A percentile compares a stretch with the other conserved stretches of the same genome.
Conservation (phyloP, 1,139 yeast genomes). For the Nadsonia commutata region DNA sequence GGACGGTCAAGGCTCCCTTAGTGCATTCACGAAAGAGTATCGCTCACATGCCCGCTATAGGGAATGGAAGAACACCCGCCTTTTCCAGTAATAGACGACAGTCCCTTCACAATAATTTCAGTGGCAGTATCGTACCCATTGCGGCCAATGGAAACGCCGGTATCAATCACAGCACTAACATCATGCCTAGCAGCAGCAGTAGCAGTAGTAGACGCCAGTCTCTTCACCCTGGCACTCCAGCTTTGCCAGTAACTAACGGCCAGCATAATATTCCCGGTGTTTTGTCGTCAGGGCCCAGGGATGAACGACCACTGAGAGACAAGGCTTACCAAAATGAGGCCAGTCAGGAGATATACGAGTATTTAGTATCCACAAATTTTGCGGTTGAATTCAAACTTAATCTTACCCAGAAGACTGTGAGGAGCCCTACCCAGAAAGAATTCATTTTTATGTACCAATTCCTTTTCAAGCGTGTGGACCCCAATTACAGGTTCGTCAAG, state of each 20-base stretch:
- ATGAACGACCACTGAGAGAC: constrained; percentile 71
- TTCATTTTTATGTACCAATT: constrained; percentile 69
- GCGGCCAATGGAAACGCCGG: too few relatives aligned
- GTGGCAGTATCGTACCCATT: too few relatives aligned
- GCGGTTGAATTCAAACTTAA: constrained; percentile 64
- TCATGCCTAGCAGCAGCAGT: constrained; percentile 15
- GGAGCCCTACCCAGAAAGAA: constrained; percentile 78
- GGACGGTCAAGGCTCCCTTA: background rate
- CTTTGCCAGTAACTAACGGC: background rate
- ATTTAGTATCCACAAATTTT: constrained; percentile 45
- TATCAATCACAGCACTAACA: constrained; percentile 7
- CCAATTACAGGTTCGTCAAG: constrained; percentile 55
- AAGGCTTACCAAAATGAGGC: constrained; percentile 57
- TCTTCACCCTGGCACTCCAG: background rate
- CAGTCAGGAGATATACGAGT: constrained; percentile 32
- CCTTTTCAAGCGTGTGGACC: constrained; percentile 63
- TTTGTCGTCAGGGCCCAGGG: constrained; percentile 18
- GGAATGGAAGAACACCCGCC: background rate
- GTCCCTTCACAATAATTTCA: background rate
- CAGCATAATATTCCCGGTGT: background rate
- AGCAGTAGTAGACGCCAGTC: constrained; percentile 9
- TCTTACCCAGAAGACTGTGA: constrained; percentile 47
- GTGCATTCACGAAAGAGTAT: background rate
- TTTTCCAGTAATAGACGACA: background rate
- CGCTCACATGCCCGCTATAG: background rate